Conservation (phyloP, 2,329 filamentous ascomycete species). For the Ceratocystis diversiconidia region DNA sequence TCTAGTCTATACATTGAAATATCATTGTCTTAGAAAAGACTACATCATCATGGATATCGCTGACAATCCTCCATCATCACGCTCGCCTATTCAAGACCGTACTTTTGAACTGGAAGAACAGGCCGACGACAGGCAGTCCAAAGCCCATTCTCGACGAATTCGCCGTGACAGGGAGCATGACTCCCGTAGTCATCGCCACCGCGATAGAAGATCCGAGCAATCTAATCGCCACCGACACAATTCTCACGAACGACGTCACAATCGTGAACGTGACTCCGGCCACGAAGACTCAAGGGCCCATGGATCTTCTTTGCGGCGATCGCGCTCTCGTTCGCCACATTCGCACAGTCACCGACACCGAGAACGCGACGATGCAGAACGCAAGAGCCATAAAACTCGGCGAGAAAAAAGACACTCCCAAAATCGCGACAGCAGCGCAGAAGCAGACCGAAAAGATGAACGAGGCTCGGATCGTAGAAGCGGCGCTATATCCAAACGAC, state of each 20-base stretch:
- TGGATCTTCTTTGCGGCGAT: background rate
- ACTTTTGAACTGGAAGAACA: background rate
- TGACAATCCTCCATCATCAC: background rate
- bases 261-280: background rate
- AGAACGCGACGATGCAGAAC: background rate
- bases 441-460: background rate
- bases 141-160: background rate
- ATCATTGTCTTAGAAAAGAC: background rate
- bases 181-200: background rate
- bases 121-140: background rate
- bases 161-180: background rate
- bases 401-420: background rate
- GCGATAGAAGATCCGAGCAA: background rate
- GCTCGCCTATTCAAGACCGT: background rate
- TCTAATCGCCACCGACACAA: constrained; percentile 7
- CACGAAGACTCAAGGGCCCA: background rate
- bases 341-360: background rate
- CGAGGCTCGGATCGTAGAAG: background rate
- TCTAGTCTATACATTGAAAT: background rate
- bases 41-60: background rate
- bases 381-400: background rate
- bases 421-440: background rate
- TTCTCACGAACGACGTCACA: background rate
- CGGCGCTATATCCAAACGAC: background rate
- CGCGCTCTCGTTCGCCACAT: constrained; percentile 1